Evolutionary conservation across 768 basidiomycete species (phyloP).

Genomic region (Rhodocollybia butyracea): DNA sequence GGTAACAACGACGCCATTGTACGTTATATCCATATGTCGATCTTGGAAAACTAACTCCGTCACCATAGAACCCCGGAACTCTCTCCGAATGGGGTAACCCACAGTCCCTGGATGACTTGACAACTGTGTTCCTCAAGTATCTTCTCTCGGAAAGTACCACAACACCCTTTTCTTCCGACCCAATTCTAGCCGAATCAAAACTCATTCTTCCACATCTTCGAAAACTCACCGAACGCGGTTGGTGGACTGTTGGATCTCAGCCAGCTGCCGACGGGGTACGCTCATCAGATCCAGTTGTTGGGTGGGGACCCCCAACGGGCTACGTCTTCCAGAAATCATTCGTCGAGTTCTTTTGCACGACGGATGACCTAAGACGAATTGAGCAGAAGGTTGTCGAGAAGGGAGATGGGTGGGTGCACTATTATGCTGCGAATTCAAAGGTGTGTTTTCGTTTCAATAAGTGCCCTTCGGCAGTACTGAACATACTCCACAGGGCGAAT

Average conservation of each 20-base stretch:
- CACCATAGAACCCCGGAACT: conserved; percentile 63
- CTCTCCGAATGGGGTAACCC: conserved; percentile 78
- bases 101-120: conserved; percentile 61
- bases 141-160: conserved; percentile 68
- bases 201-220: conserved; percentile 78
- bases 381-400: conserved; percentile 51
- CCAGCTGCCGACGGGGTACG: conserved; percentile 82
- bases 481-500: conserved; percentile 59
- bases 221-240: conserved; percentile 68
- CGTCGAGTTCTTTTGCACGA: conserved; percentile 90
- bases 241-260: conserved; percentile 98
- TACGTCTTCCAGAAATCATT: conserved; percentile 98
- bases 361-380: conserved; percentile 54
- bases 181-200: conserved; percentile 78
- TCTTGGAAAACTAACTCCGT: too few relatives aligned
- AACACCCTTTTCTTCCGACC: conserved; percentile 86
- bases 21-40: conserved; percentile 16
- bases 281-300: conserved; percentile 76
- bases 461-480: background rate
- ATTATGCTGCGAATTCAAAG: conserved; percentile 78
- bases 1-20: conserved; percentile 65
- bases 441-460: conserved; percentile 35
- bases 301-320: conserved; percentile 91
- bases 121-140: conserved; percentile 74
- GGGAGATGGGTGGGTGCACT: conserved; percentile 71